Conservation (phyloP, 2,329 filamentous ascomycete species). For the Pseudogymnoascus sp. region DNA sequence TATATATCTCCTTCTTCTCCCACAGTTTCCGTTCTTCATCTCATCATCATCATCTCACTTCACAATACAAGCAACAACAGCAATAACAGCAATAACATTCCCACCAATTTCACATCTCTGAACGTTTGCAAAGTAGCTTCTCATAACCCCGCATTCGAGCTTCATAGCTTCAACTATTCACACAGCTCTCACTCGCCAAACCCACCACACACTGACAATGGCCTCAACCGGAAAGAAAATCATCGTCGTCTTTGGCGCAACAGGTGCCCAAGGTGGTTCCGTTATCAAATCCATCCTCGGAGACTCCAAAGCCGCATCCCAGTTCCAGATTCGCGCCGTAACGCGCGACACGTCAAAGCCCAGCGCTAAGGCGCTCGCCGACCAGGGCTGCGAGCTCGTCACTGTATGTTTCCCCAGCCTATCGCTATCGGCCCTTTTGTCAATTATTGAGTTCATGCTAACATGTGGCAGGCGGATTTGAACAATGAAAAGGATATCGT, state of each 20-base stretch:
- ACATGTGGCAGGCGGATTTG: slow-evolving; percentile 31
- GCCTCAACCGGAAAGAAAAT: slow-evolving; percentile 27
- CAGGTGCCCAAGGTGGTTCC: slow-evolving; percentile 44
- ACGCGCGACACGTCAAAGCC: slow-evolving; percentile 38
- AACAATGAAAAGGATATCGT: slow-evolving; percentile 34
- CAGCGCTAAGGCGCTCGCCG: slow-evolving; percentile 34
- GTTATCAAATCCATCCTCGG: slow-evolving; percentile 43
- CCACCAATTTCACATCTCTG: not conserved
- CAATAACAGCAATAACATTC: not conserved
- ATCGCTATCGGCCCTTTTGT: not conserved
- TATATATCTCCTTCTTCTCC: not conserved
- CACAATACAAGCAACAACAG: not conserved
- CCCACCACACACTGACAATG: not conserved
- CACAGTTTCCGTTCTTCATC: not conserved
- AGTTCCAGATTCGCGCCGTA: slow-evolving; percentile 39
- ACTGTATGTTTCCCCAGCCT: slow-evolving; percentile 22
- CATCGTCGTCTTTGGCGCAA: slow-evolving; percentile 40
- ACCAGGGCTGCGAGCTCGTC: slow-evolving; percentile 37
- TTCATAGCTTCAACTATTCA: not conserved
- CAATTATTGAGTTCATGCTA: not conserved
- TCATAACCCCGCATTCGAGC: not conserved
- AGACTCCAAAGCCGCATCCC: slow-evolving; percentile 34
- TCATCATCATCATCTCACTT: not conserved
- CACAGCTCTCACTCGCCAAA: not conserved
- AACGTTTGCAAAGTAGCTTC: too few species aligned